phyloP scores from a whole-genome alignment of 73 alveolate species.

The Uronychia binucleata region DNA sequence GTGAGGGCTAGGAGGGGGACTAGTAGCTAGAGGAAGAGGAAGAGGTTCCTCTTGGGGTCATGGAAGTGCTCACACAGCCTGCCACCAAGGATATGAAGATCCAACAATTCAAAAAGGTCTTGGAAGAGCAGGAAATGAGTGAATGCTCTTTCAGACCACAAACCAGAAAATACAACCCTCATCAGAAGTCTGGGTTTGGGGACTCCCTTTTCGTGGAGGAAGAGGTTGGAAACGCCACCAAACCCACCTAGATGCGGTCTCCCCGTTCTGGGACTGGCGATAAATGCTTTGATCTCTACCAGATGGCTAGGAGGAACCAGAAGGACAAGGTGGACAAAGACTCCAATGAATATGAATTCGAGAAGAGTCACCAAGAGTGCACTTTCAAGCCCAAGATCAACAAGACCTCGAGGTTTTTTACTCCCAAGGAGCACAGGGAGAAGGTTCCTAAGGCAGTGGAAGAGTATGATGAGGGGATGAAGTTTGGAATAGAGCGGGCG shows the following conservation, averaged over 20 bases:
- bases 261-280: conserved; percentile 35
- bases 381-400: conserved; percentile 44
- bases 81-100: conserved; percentile 36
- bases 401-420: background rate
- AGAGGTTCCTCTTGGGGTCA: too few species aligned
- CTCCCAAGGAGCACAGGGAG: background rate
- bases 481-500: background rate
- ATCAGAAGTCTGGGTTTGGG: background rate
- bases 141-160: conserved; percentile 39
- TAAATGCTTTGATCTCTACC: conserved; percentile 52
- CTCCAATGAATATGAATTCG: conserved; percentile 51
- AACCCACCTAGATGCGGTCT: background rate
- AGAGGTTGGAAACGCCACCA: background rate
- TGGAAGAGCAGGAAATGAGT: conserved; percentile 12
- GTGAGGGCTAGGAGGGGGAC: too few species aligned
- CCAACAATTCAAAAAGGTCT: conserved; percentile 23
- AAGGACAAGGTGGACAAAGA: conserved; percentile 39
- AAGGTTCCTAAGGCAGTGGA: background rate
- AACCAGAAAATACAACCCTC: conserved; percentile 6
- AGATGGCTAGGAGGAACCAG: conserved; percentile 22
- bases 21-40: too few species aligned
- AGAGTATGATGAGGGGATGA: background rate
- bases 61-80: conserved; percentile 8
- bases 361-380: conserved; percentile 48
- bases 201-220: background rate